Evolutionary conservation across 202 grass and related monocot species (phyloP), one percentile per base, ranked within the genome.

Genomic region (Zizania palustris): DNA sequence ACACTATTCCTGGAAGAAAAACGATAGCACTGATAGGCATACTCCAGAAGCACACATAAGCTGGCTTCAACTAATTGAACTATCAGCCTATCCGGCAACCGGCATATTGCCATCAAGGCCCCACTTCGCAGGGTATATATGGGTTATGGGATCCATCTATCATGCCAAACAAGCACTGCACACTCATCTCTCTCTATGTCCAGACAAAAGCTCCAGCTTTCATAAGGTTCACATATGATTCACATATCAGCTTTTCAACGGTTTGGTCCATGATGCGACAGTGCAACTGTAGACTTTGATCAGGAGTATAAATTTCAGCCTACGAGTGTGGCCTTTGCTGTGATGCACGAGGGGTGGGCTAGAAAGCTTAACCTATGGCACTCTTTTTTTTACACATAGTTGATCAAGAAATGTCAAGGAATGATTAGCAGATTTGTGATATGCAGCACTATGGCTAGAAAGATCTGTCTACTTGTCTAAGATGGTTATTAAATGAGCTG

Each of bases 391-490:
- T 69, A 74, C 62, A 41, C 11, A 9, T 70, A 75, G 69, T 37
- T 68, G 46, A 69, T 13, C 38, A 83, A 69, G 5, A 53, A 83
- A 67, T 74, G 69, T 83, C 80, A 79, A 87, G 48, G 63, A 21
- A 83, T 57, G 38, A 74, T 74, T 74, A 57, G 38, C 55, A 69
- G 55, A 69, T 79, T 28, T 69, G 38, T 18, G 78, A 71, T 46
- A 76, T 56, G 63, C 55, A 63, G 37, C 34, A 58, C 10, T 39
- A 10, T 70, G 56, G 55, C 64, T 74, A 79, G 69, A 78, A 69
- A 79, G 75, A 83, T 74, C 39, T 11, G 45, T 69, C 80, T 83
- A 83, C 5, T 19, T 76, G 49, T 40, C 74, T 87, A 82, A 77
- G 35, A 21, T 37, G 44, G 28, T 62, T 73, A 66, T 62, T 67